Conservation (phyloP, 1,284 basidiomycete species). For the Vanrija humicola region DNA sequence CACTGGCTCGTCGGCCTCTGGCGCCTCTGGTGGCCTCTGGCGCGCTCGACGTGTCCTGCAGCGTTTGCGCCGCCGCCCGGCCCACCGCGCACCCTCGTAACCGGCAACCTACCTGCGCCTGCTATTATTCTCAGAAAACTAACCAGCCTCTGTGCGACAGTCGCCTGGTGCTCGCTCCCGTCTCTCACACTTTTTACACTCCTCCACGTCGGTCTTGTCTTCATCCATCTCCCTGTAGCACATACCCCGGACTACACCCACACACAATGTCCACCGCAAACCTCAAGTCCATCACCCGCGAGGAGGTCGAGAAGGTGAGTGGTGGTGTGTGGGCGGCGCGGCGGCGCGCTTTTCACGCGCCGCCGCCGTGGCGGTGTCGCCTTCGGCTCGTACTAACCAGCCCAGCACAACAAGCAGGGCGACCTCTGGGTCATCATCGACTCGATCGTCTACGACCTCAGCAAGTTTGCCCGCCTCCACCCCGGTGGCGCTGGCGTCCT, state of each 20-base stretch:
- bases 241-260: background rate
- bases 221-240: no score
- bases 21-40: no score
- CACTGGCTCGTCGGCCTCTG: no score
- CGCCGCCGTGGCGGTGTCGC: no score
- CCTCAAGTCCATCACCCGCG: constrained; percentile 44
- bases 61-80: background rate
- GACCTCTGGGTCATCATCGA: constrained; percentile 81
- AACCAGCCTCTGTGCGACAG: background rate
- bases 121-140: no score
- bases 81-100: background rate
- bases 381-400: background rate
- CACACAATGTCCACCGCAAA: constrained; percentile 10
- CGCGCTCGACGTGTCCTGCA: no score
- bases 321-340: background rate
- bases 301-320: constrained; percentile 52
- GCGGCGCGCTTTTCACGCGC: background rate
- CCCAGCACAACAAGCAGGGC: constrained; percentile 71
- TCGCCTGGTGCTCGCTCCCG: no score
- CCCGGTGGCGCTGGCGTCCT: constrained; percentile 76
- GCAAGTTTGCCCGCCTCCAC: constrained; percentile 71
- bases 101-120: no score
- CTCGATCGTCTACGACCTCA: constrained; percentile 73
- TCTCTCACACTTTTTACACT: background rate
- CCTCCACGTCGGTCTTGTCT: background rate